Evolutionary conservation across 1,284 basidiomycete genomes (phyloP).

Genomic region (Boletus coffeatus): DNA sequence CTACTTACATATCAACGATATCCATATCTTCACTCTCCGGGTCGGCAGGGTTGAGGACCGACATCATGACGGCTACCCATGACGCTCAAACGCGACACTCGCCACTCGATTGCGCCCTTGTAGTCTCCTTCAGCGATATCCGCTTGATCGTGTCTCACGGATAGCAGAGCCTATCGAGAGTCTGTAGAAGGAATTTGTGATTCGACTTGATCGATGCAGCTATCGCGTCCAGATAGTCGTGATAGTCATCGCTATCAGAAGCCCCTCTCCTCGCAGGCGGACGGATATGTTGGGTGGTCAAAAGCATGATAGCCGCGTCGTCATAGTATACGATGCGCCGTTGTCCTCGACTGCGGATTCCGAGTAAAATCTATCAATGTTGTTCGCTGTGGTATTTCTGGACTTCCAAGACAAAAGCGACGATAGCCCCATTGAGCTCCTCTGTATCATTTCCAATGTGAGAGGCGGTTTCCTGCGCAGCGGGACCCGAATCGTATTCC

Average conservation of each 20-base stretch:
- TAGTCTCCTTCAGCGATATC: slow-evolving; percentile 63
- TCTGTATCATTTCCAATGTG: too few species aligned
- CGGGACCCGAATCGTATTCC: too few species aligned
- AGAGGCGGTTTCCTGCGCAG: too few species aligned
- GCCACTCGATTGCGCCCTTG: slow-evolving; percentile 66
- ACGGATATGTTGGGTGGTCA: slow-evolving; percentile 48
- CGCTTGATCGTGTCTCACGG: slow-evolving; percentile 64
- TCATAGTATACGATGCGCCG: slow-evolving; percentile 55
- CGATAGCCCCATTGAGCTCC: slow-evolving; percentile 71
- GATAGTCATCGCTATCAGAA: slow-evolving; percentile 35
- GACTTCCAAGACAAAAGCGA: slow-evolving; percentile 68
- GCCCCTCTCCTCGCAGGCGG: slow-evolving; percentile 33
- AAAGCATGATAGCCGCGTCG: slow-evolving; percentile 53
- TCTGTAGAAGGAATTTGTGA: slow-evolving; percentile 48
- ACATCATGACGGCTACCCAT: slow-evolving; percentile 44
- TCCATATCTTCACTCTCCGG: slow-evolving; percentile 46
- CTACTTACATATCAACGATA: slow-evolving; percentile 51
- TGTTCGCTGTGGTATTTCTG: slow-evolving; percentile 49
- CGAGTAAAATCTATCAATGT: slow-evolving; percentile 61
- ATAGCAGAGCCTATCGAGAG: slow-evolving; percentile 51
- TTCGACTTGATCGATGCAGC: slow-evolving; percentile 49
- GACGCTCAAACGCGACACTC: slow-evolving; percentile 61
- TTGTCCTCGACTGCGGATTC: slow-evolving; percentile 36
- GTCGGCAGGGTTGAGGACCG: slow-evolving; percentile 34
- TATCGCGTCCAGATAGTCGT: slow-evolving; percentile 45